Percentiles rank a stretch among this genome's conserved stretches.
These are phyloP conservation scores for Agaricus bisporus DNA, from an alignment of 768 basidiomycete species.

Conservation along the genomic window DNA sequence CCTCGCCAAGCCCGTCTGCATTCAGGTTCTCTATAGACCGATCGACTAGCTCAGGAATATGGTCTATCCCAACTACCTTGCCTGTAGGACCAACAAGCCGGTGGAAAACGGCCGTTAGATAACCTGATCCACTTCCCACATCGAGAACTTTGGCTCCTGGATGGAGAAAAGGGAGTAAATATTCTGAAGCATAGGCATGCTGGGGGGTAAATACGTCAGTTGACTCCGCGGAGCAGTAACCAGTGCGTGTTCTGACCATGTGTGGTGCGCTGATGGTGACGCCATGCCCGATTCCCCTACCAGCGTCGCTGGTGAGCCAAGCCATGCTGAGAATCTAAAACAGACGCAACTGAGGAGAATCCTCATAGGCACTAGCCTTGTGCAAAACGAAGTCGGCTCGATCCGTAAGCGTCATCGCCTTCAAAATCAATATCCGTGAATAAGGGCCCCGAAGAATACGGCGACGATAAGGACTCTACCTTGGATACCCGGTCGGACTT, in stretches of 20 bases:
- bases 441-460: background rate
- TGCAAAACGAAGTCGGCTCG: conserved; percentile 59
- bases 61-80: conserved; percentile 85
- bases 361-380: conserved; percentile 57
- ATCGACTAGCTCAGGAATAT: conserved; percentile 72
- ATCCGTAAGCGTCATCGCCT: conserved; percentile 72
- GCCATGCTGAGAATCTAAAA: background rate
- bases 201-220: conserved; percentile 18
- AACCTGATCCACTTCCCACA: conserved; percentile 86
- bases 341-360: conserved; percentile 62
- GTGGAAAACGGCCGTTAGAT: conserved; percentile 76
- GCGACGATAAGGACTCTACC: conserved; percentile 30
- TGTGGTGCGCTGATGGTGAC: conserved; percentile 97
- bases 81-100: conserved; percentile 56
- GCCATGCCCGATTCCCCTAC: conserved; percentile 68
- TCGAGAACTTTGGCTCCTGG: conserved; percentile 79
- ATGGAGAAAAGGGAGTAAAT: conserved; percentile 65
- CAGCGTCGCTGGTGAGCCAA: conserved; percentile 1
- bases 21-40: conserved; percentile 65
- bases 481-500: conserved; percentile 46
- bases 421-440: conserved; percentile 17
- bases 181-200: conserved; percentile 84
- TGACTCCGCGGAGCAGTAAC: background rate
- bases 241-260: conserved; percentile 54
- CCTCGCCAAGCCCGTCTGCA: conserved; percentile 54